Conservation (phyloP, 129 eudicot genomes). For the Daucus carota region DH1_v3.0 NC_030384.2:31798501-31799000, state of each 20-base stretch:
- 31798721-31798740: no score
- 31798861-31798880: background rate
- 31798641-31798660: no score
- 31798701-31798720: no score
- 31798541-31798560: no score
- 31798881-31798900: background rate
- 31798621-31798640: no score
- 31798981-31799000: conserved; percentile 72
- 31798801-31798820: background rate
- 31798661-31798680: no score
- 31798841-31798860: background rate
- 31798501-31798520: no score
- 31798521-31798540: background rate
- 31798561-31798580: no score
- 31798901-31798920: background rate
- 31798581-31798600: no score
- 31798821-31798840: background rate
- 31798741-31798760: background rate
- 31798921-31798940: conserved; percentile 50
- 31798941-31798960: conserved; percentile 85
- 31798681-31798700: no score
- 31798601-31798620: no score
- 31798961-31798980: conserved; percentile 91
- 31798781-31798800: no score
- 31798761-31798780: background rate